Percentiles rank a stretch among this genome's conserved stretches.
phyloP scores from a whole-genome alignment of 805 yeast species.

The Cyberlindnera lachancei region DNA sequence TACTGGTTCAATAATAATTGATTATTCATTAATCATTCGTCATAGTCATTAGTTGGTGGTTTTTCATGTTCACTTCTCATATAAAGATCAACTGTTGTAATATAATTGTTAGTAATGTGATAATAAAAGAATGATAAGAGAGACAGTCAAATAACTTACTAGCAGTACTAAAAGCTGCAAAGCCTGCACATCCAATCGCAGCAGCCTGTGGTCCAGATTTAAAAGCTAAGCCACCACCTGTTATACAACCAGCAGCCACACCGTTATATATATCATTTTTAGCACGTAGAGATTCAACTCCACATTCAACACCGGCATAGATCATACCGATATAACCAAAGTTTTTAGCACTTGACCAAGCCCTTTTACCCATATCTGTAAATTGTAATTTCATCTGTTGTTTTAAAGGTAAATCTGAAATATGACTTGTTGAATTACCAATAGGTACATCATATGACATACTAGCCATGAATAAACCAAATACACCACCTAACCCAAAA shows the following conservation, averaged over 20 bases:
- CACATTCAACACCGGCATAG: constrained; percentile 88
- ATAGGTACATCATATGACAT: constrained; percentile 81
- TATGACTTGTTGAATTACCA: constrained; percentile 48
- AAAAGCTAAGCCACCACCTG: constrained; percentile 93
- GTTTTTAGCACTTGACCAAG: constrained; percentile 86
- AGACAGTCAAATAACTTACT: constrained; percentile 16
- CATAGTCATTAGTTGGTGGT: constrained; percentile 88
- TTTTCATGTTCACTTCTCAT: constrained; percentile 74
- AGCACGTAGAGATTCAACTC: constrained; percentile 74
- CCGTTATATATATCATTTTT: constrained; percentile 92
- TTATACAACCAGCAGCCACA: constrained; percentile 86
- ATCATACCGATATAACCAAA: constrained; percentile 91
- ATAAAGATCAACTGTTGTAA: constrained; percentile 56
- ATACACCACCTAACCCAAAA: constrained; percentile 89
- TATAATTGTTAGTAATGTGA: constrained; percentile 1
- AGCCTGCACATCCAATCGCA: constrained; percentile 89
- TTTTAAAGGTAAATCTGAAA: constrained; percentile 79
- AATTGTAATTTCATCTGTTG: constrained; percentile 91
- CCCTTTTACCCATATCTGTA: constrained; percentile 83
- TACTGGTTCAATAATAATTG: no score
- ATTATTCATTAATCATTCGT: constrained; percentile 39
- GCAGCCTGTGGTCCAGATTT: constrained; percentile 95
- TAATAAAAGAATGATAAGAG: neutral
- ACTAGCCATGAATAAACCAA: constrained; percentile 88
- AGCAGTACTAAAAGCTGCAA: constrained; percentile 91